These are phyloP conservation scores for Tolypocladium tundrense DNA, from an alignment of 2,329 filamentous ascomycete genomes.

Conservation along the genomic window DNA sequence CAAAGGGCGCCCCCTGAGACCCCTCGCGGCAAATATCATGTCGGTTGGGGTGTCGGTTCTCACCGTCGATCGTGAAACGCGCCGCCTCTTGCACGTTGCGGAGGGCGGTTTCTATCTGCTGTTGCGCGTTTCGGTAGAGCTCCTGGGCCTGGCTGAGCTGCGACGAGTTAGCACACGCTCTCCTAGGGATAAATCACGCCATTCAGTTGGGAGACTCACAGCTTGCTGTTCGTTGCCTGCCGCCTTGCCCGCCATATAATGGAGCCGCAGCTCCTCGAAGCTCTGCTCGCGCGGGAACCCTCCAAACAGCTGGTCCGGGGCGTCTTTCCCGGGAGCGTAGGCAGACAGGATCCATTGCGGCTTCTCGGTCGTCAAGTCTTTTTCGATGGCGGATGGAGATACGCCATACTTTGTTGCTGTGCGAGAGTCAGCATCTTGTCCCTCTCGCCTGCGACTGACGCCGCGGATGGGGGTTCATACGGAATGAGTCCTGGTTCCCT, in stretches of 20 bases:
- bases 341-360: constrained; percentile 81
- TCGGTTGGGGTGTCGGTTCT: constrained; percentile 66
- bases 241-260: constrained; percentile 53
- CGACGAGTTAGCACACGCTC: constrained; percentile 8
- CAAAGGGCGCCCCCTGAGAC: constrained; percentile 31
- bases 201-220: constrained; percentile 22
- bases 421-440: constrained; percentile 2
- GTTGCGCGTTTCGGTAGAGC: constrained; percentile 53
- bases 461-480: constrained; percentile 7
- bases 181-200: not conserved
- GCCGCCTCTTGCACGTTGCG: constrained; percentile 62
- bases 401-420: constrained; percentile 36
- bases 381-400: constrained; percentile 47
- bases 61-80: constrained; percentile 55
- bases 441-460: not conserved
- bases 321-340: constrained; percentile 69
- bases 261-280: constrained; percentile 74
- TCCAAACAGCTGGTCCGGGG: constrained; percentile 76
- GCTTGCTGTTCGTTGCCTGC: constrained; percentile 48
- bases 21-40: constrained; percentile 48
- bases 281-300: constrained; percentile 72
- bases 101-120: constrained; percentile 63
- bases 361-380: constrained; percentile 58
- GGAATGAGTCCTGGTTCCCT: constrained; percentile 10
- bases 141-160: constrained; percentile 51